Evolutionary conservation across 805 yeast species (phyloP), one percentile per base, ranked within the genome.

Genomic region (Kockiozyma suomiensis): DNA sequence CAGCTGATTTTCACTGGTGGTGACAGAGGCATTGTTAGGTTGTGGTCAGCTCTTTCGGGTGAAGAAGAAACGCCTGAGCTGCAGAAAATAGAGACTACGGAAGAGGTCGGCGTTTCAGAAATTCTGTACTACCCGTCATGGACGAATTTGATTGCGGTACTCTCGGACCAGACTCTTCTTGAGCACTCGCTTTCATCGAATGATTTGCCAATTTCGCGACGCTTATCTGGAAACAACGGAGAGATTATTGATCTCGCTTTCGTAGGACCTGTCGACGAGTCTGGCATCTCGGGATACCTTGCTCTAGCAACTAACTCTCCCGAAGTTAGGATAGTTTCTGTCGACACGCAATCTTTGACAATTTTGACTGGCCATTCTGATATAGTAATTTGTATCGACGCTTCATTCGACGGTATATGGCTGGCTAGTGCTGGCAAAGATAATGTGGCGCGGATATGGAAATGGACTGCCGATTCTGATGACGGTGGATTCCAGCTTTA

Each of bases 221-320:
- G 83, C 43, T 79, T 91, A 67, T 94, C 97, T 0, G 97, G 97
- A 67, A 91, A 91, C 73, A 97, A 93, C 74, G 98, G 97, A 58
- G 93, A 94, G 26, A 85, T 94, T 68, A 96, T 97, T 1, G 98
- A 93, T 71, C 81, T 91, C 76, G 82, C 84, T 66, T 87, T 85
- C 69, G 86, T 85, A 33, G 94, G 94, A 0, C 89, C 90, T 6
- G 70, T 78, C 25, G 53, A 65, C 33, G 49, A 60, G 15, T 62
- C 73, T 13, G 62, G 62, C 12, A 37, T 33, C 13, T 50, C 59
- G 13, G 23, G 28, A 25, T 75, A 79, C 38, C 72, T 93, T 47
- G 98, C 96, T 3, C 73, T 94, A 65, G 97, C 98, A 1, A 93
- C 98, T 2, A 94, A 94, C 73, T 89, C 98, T 0, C 96, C 97